These are phyloP conservation scores for Raphanus sativus DNA, from an alignment of 345 rosid genomes.

Conservation along the genomic window DNA sequence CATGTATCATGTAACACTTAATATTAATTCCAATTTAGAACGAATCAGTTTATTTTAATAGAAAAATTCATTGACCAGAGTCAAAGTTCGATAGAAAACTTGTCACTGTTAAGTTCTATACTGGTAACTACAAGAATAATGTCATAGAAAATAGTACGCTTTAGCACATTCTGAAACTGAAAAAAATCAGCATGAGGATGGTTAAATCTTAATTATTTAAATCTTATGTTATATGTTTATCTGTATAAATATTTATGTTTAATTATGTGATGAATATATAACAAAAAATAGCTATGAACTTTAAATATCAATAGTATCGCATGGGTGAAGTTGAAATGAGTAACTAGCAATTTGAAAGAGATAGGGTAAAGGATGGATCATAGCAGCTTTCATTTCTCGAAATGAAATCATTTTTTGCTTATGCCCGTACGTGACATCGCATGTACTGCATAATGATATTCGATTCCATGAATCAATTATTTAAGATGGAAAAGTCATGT, in stretches of 20 bases:
- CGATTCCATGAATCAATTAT: background rate
- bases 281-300: background rate
- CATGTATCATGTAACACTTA: too few relatives aligned
- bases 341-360: background rate
- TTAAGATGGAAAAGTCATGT: background rate
- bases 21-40: background rate
- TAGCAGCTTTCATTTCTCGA: background rate
- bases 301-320: background rate
- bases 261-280: background rate
- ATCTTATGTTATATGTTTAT: background rate
- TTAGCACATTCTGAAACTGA: background rate
- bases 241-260: background rate
- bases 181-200: background rate
- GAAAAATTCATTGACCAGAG: background rate
- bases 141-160: background rate
- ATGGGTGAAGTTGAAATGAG: background rate
- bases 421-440: background rate
- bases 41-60: background rate
- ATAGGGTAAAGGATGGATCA: background rate
- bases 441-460: background rate
- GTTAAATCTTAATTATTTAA: background rate
- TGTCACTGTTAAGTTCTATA: background rate
- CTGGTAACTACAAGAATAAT: background rate
- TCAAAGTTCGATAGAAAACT: background rate
- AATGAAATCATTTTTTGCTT: background rate